Evolutionary conservation across 1,139 yeast species (phyloP), one percentile per base, ranked within the genome.

Genomic region (Blastobotrys aristatus): DNA sequence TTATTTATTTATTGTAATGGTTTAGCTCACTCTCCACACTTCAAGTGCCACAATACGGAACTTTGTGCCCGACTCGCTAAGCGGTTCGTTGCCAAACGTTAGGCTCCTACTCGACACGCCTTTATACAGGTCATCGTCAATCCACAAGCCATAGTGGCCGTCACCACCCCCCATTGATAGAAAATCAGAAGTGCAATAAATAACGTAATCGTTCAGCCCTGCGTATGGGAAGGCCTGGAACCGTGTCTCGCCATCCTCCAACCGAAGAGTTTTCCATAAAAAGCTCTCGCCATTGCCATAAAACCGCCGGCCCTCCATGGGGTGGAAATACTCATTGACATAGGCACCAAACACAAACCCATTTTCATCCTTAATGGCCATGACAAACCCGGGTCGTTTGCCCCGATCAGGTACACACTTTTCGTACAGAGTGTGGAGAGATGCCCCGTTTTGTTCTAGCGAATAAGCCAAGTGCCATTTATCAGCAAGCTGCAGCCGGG

Each of bases 241-340:
- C 31, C 55, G 50, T 8, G 37, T 49, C 14, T 37, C 44, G 20
- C 36, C 37, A 27, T 40, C 44, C 7, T 26, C 42, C 26, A 38
- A 20, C 18, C 44, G 32, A 13, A 42, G 22, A 7, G 51, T 62
- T 58, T 84, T 86, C 97, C 97, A 92, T 31, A 92, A 72, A 59
- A 90, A 89, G 60, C 97, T 88, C 64, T 92, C 97, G 1, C 97
- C 97, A 65, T 89, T 90, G 1, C 98, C 98, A 58, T 82, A 85
- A 66, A 82, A 92, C 50, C 89, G 73, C 59, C 77, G 77, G 16
- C 59, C 49, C 44, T 80, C 80, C 57, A 82, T 74, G 3, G 89
- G 83, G 52, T 76, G 80, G 49, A 85, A 75, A 49, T 78, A 73
- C 56, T 88, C 96, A 64, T 88, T 92, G 46, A 82, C 59, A 62